Base-by-base conservation (phyloP, 805 yeast genomes). In the Spathaspora gorwiae region DNA sequence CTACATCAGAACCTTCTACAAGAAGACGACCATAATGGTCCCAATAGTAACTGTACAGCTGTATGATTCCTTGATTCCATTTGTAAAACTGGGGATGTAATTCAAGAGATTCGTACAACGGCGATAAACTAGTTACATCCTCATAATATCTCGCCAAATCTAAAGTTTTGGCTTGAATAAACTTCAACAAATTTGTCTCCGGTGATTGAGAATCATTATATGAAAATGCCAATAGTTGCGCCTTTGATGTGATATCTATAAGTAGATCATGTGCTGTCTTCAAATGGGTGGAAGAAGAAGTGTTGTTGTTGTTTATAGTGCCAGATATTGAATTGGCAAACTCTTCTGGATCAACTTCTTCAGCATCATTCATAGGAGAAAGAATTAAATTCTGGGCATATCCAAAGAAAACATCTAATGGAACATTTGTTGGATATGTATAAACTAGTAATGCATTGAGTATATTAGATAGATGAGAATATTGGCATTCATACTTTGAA, bases 1-100 rank as follows among this genome's bases (percentile, higher is more conserved):
- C 40, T 29, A 11, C 12, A 27, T 46, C 38, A 2, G 51, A 15
- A 19, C 24, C 24, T 19, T 19, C 4, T 19, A 19, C 24, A 19
- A 19, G 24, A 19, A 19, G 24, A 1, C 47, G 32, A 1, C 58
- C 68, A 43, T 57, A 60, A 42, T 56, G 56, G 14, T 49, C 54
- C 60, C 65, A 59, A 47, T 56, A 68, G 48, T 62, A 63, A 19
- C 46, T 43, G 49, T 52, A 68, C 0, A 72, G 72, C 26, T 39
- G 26, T 13, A 62, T 43, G 2, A 59, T n/a, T 1, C 69, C 70
- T 7, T 46, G 19, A 29, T 47, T 49, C 73, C 73, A 69, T 9
- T 43, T 12, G 3, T 48, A 29, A 44, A 62, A 65, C 2, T 55
- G 55, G 3, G 38, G 44, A 15, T 48, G 49, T 6, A 48, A 48